Evolutionary conservation across 106 monocot genomes (phyloP), one percentile per base, ranked within the genome.

Genomic region (Dendrobium nobile): DNA sequence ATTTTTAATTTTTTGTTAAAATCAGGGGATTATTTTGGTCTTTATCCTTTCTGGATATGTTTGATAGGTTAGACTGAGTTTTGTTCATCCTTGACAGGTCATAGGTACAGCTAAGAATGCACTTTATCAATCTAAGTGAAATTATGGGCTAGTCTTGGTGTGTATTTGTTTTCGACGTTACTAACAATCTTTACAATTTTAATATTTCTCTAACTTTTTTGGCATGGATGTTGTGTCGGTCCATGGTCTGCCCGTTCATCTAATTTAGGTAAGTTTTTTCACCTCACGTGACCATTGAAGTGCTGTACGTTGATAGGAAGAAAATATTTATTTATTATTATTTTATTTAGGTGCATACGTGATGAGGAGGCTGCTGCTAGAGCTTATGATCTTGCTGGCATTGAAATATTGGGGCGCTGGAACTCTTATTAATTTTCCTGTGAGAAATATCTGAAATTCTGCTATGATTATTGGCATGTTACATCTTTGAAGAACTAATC

Each of bases 341-440:
- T 20, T 48, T 88, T 48, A 28, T 79, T 8, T 73, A 98, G 97
- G 97, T 84, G 97, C 97, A 76, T 98, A 98, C 91, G 97, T 87
- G 97, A 98, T 73, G 97, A 98, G 54, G 97, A 98, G 79, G 97
- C 97, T 88, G 97, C 97, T 77, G 97, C 94, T 65, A 92, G 97
- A 84, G 97, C 97, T 41, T 98, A 98, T 92, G 97, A 98, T 89
- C 92, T 98, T 84, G 97, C 97, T 84, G 97, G n/a, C 97, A 82
- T 75, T 98, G 67, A 97, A 94, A 85, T 98, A 98, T 44, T 98
- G 97, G 97, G 97, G 97, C 67, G 91, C 94, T 18, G 97, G 97
- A 54, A 98, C 97, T 22, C 89, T 92, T n/a, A 98, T 98, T 82
- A 98, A 98, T 85, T 98, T 98, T 84, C 97, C 97, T 77, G 97